A percentile compares a stretch with the other conserved stretches of the same genome.
Conservation (phyloP, 371 early-diverging fungal species). For the Saksenaea vasiformis region DNA sequence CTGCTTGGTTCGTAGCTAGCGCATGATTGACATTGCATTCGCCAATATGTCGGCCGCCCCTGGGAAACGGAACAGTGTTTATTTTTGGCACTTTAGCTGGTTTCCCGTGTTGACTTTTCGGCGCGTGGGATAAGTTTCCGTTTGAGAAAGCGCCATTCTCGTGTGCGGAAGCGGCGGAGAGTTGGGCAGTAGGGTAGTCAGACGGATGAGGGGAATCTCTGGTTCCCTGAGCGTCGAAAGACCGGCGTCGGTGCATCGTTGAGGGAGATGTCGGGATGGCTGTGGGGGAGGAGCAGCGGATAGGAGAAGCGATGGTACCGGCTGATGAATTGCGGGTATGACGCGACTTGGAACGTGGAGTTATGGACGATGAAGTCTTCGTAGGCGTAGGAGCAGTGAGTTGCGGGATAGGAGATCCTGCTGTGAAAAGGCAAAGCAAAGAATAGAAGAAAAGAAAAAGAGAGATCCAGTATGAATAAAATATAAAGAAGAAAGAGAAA, state of each 20-base stretch:
- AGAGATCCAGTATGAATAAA: slow-evolving; percentile 2
- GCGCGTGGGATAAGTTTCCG: not conserved
- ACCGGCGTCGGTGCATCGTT: slow-evolving; percentile 34
- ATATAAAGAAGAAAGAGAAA: not conserved
- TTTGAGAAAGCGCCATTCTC: not conserved
- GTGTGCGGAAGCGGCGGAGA: not conserved
- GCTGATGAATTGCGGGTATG: slow-evolving; percentile 39
- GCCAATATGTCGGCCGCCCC: slow-evolving; percentile 21
- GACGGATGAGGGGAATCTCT: slow-evolving; percentile 6
- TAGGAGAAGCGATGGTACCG: slow-evolving; percentile 26
- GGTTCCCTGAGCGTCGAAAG: slow-evolving; percentile 27
- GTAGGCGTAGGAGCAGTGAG: slow-evolving; percentile 13
- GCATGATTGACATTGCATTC: slow-evolving; percentile 4
- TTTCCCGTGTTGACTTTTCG: not conserved
- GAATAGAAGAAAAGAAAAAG: not conserved
- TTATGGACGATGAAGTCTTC: slow-evolving; percentile 14
- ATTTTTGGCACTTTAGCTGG: not conserved
- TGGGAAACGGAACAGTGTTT: slow-evolving; percentile 17
- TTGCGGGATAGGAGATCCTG: slow-evolving; percentile 29
- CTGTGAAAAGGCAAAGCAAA: not conserved
- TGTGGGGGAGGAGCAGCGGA: slow-evolving; percentile 5
- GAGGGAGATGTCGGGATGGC: slow-evolving; percentile 10
- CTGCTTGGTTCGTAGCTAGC: not conserved
- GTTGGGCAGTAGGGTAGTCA: not conserved
- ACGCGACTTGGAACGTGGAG: slow-evolving; percentile 17